Evolutionary conservation across 2,329 filamentous ascomycete genomes (phyloP), one percentile per base, ranked within the genome.

Genomic region (Ophiocordyceps camponoti-floridani): DNA sequence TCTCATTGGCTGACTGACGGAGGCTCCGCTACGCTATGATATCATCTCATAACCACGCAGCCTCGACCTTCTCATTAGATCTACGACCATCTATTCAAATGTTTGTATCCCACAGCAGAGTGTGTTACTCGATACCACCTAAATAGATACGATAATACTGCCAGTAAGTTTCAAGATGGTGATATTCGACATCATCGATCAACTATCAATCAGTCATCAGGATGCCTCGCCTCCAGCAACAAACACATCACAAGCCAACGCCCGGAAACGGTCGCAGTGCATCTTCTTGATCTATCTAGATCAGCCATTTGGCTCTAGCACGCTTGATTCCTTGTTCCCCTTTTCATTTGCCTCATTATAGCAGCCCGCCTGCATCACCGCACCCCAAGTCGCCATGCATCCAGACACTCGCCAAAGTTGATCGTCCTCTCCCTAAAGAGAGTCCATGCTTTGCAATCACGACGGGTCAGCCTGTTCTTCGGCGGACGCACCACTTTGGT

Each of bases 391-490:
- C n/a, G 14, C 35, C 14, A 37, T 37, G 35, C 35, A 37, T 37
- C 35, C 35, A 37, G 35, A 37, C 4, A 16, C 14, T 37, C 35
- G 35, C 35, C 14, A n/a, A 14, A 4, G 12, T 10, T 30, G 28
- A 30, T 30, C 28, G 28, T 37, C 5, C 35, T 16, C 35, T 6
- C 7, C 35, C 23, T 23, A 23, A 23, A 8, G 16, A 37, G 14
- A 16, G 35, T 46, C 23, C 41, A 45, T 31, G 41, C 45, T 47
- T 52, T 33, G 44, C 44, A 45, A 42, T 16, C 31, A 43, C 28
- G 28, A 30, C 28, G 45, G 23, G 47, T 53, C 52, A 53, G 51
- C 49, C 47, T 47, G 42, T 18, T 37, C 41, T 30, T 49, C 43
- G 40, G 41, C 35, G 26, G 27, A 28, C 26, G 44, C 30, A 38